A percentile compares a stretch with the other conserved stretches of the same genome.
phyloP scores from a whole-genome alignment of 2,329 filamentous ascomycete species.

The Basipetospora sp. region DNA sequence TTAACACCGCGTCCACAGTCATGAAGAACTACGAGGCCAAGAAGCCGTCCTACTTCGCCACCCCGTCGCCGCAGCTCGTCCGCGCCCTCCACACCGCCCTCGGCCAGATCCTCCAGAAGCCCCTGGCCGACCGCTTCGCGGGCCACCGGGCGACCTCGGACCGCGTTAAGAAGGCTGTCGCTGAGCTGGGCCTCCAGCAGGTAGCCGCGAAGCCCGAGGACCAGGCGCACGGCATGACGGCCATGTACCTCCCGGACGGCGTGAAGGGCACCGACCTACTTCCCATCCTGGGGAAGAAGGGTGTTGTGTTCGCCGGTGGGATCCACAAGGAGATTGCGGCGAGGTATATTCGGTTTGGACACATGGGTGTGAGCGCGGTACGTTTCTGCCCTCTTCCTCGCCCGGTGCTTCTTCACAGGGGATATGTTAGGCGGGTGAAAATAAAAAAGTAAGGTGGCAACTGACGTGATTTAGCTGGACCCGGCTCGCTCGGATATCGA shows the following conservation, averaged over 20 bases:
- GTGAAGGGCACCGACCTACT: constrained; percentile 70
- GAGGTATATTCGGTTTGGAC: constrained; percentile 89
- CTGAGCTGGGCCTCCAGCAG: constrained; percentile 72
- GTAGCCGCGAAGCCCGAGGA: constrained; percentile 73
- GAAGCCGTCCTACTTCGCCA: constrained; percentile 96
- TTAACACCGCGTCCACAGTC: constrained; percentile 33
- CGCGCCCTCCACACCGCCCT: constrained; percentile 84
- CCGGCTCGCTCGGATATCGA: constrained; percentile 67
- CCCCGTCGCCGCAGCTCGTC: constrained; percentile 83
- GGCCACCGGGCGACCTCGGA: constrained; percentile 66
- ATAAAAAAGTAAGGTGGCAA: no score
- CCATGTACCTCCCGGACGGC: constrained; percentile 81
- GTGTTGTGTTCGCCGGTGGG: constrained; percentile 86
- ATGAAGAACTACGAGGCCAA: constrained; percentile 99
- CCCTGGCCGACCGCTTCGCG: constrained; percentile 69
- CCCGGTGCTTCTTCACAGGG: neutral
- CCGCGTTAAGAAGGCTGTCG: constrained; percentile 70
- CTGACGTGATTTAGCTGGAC: constrained; percentile 40
- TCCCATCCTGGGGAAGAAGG: constrained; percentile 70
- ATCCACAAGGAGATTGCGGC: constrained; percentile 89
- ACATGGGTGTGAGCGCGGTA: constrained; percentile 89
- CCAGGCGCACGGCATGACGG: constrained; percentile 95
- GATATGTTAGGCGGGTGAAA: no score
- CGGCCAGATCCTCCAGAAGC: constrained; percentile 67
- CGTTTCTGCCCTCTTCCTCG: constrained; percentile 18